A percentile compares a stretch with the other conserved stretches of the same genome.
phyloP scores from a whole-genome alignment of 371 early-diverging fungal species.

The Lichtheimia corymbifera region DNA sequence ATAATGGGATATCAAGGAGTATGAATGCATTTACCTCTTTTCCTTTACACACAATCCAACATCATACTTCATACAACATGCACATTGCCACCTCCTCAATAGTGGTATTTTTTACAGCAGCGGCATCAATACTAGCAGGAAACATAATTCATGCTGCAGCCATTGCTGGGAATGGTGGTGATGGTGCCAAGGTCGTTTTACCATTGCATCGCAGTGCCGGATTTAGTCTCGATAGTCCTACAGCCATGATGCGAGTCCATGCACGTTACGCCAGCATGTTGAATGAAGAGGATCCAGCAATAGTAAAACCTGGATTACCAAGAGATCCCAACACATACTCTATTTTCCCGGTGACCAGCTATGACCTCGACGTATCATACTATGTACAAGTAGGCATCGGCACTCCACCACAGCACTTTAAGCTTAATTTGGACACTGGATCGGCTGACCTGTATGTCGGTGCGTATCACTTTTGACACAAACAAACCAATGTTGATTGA shows the following conservation, averaged over 20 bases:
- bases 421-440: conserved; percentile 87
- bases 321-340: too few species aligned
- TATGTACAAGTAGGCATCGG: conserved; percentile 81
- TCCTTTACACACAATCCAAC: too few species aligned
- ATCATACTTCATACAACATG: too few species aligned
- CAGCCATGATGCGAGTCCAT: conserved; percentile 12
- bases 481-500: not conserved
- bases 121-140: too few species aligned
- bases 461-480: conserved; percentile 1
- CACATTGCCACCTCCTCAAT: too few species aligned
- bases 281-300: not conserved
- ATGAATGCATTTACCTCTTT: too few species aligned
- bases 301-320: too few species aligned
- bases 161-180: not conserved
- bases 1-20: too few species aligned
- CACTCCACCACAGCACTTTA: conserved; percentile 77
- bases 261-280: conserved; percentile 7
- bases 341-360: not conserved
- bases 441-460: conserved; percentile 53
- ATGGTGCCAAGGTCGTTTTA: not conserved
- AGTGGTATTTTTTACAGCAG: too few species aligned
- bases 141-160: too few species aligned
- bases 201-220: conserved; percentile 15
- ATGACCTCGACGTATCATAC: conserved; percentile 57
- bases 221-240: conserved; percentile 16